Percentiles rank a stretch among this genome's conserved stretches.
phyloP scores from a whole-genome alignment of 2,329 filamentous ascomycete species.

The Phialophora chinensis region DNA sequence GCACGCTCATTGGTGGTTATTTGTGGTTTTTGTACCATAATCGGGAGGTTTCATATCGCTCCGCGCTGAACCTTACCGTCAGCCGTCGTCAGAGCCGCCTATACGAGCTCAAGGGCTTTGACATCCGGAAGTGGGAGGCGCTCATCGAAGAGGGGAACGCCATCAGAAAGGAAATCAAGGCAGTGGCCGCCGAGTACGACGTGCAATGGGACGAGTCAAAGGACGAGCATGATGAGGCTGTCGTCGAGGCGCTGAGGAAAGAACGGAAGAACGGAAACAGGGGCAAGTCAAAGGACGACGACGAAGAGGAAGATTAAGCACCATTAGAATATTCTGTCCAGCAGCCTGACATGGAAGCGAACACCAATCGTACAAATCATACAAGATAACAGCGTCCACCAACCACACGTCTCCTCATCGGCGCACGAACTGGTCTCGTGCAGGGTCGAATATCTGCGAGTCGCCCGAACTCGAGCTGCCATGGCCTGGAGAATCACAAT shows the following conservation, averaged over 20 bases:
- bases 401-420: conserved; percentile 23
- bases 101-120: conserved; percentile 77
- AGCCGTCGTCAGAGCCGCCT: conserved; percentile 76
- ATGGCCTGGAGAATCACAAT: conserved; percentile 25
- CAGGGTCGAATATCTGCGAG: conserved; percentile 34
- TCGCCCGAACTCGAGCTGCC: conserved; percentile 26
- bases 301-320: conserved; percentile 44
- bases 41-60: conserved; percentile 83
- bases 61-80: conserved; percentile 85
- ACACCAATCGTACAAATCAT: conserved; percentile 23
- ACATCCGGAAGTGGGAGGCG: conserved; percentile 76
- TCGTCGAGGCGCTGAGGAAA: conserved; percentile 59
- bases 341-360: conserved; percentile 19
- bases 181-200: conserved; percentile 83
- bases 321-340: conserved; percentile 28
- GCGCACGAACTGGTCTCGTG: conserved; percentile 35
- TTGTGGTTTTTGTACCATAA: conserved; percentile 95
- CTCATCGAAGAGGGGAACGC: conserved; percentile 80
- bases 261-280: conserved; percentile 52
- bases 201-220: conserved; percentile 83
- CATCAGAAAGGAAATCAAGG: conserved; percentile 77
- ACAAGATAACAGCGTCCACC: conserved; percentile 22
- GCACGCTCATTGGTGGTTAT: conserved; percentile 86
- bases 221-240: conserved; percentile 71
- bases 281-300: conserved; percentile 44